These are phyloP conservation scores for Tetrahymena elliotti DNA, from an alignment of 73 alveolate genomes.

Conservation along the genomic window DNA sequence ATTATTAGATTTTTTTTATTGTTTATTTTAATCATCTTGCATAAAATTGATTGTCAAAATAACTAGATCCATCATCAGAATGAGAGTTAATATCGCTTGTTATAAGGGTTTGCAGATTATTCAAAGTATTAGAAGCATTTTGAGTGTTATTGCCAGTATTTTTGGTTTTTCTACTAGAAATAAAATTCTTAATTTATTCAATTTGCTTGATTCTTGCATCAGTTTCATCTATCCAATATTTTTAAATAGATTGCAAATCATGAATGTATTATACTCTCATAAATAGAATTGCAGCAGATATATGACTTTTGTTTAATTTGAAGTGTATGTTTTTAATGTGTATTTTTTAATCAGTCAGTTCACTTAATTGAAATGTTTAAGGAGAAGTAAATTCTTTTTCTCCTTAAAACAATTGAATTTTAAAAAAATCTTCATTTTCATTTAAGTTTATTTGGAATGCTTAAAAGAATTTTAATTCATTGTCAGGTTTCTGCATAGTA, in stretches of 20 bases:
- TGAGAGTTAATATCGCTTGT: background rate
- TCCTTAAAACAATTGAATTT: background rate
- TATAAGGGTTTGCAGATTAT: background rate
- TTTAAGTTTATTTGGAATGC: background rate
- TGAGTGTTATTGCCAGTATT: background rate
- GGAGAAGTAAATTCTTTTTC: background rate
- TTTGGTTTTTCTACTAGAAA: background rate
- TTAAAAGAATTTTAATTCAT: background rate
- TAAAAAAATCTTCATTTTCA: background rate
- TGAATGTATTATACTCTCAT: background rate
- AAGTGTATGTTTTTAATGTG: background rate
- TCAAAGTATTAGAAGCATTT: background rate
- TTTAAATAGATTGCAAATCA: background rate
- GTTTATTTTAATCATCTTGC: background rate
- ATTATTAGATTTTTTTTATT: background rate
- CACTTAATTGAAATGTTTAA: background rate
- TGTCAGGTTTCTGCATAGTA: background rate
- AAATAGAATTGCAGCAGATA: background rate
- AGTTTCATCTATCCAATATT: background rate
- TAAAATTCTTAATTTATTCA: background rate
- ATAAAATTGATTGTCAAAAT: background rate
- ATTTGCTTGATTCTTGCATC: background rate
- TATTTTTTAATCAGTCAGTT: background rate
- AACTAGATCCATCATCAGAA: background rate
- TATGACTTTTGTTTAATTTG: background rate